These are phyloP conservation scores for Hanseniaspora mollemarum DNA, from an alignment of 805 yeast species.

Conservation along the genomic window DNA sequence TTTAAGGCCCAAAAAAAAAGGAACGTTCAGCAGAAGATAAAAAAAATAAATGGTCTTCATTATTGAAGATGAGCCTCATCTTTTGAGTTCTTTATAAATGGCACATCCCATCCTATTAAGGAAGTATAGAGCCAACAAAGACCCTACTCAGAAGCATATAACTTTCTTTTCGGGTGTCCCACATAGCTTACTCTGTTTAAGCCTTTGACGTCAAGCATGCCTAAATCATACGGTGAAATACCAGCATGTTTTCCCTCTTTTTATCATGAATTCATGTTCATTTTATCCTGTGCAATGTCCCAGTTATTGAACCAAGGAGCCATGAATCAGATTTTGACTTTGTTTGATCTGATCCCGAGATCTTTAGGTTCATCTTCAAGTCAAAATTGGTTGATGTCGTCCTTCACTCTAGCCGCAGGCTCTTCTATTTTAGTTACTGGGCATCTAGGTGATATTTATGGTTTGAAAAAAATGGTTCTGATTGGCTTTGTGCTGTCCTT, in stretches of 20 bases:
- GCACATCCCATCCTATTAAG: too few relatives aligned
- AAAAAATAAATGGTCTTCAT: too few relatives aligned
- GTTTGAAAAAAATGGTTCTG: constrained; percentile 42
- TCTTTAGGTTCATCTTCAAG: constrained; percentile 23
- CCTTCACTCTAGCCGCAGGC: constrained; percentile 60
- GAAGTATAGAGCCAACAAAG: too few relatives aligned
- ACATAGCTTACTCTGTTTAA: too few relatives aligned
- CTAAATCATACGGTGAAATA: neutral
- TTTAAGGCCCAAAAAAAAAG: too few relatives aligned
- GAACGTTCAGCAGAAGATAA: too few relatives aligned
- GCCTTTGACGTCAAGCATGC: too few relatives aligned
- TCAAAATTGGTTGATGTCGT: constrained; percentile 52
- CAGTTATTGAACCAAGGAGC: constrained; percentile 36
- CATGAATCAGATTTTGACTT: constrained; percentile 30
- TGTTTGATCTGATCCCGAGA: constrained; percentile 29
- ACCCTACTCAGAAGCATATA: too few relatives aligned
- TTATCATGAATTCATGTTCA: constrained; percentile 24
- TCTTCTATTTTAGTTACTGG: constrained; percentile 61
- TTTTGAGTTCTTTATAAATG: too few relatives aligned
- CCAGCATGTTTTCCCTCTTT: neutral
- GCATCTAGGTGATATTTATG: constrained; percentile 59
- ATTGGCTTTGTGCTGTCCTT: constrained; percentile 46
- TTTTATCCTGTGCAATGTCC: constrained; percentile 27
- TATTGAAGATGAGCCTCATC: too few relatives aligned
- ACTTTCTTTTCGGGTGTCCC: too few relatives aligned